Conservation (phyloP, 2,329 filamentous ascomycete species). For the Sporothrix schenckii region DNA sequence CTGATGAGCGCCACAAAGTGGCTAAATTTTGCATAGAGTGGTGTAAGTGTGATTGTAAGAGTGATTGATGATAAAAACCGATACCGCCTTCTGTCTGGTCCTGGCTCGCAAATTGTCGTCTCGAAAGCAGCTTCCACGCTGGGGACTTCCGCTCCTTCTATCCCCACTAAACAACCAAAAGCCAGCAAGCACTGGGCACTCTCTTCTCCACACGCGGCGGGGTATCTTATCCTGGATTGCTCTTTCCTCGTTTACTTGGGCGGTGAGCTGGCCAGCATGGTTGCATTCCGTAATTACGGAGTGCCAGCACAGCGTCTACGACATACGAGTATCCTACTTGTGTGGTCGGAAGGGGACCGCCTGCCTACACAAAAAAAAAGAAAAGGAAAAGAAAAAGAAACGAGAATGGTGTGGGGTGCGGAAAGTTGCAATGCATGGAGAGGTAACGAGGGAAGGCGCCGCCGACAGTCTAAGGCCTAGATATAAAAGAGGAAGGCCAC, state of each 20-base stretch:
- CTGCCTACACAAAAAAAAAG: not conserved
- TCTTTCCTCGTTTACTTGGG: conserved; percentile 8
- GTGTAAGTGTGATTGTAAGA: too few species aligned
- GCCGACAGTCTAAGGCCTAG: not conserved
- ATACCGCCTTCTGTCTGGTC: not conserved
- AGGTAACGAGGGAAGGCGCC: conserved; percentile 1
- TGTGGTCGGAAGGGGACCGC: not conserved
- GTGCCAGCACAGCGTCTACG: conserved; percentile 6
- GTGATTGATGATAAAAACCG: conserved; percentile 1
- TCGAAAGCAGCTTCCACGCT: not conserved
- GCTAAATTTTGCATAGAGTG: not conserved
- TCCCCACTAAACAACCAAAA: not conserved
- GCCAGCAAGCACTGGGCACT: not conserved
- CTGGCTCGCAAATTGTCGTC: conserved; percentile 1
- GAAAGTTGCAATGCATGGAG: conserved; percentile 15
- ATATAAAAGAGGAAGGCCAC: not conserved
- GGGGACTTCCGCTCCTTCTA: not conserved
- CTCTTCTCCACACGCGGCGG: conserved; percentile 11
- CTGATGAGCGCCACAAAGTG: not conserved
- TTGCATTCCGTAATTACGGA: conserved; percentile 18
- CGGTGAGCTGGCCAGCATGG: conserved; percentile 22
- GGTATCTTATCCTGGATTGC: not conserved
- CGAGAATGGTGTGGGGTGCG: not conserved
- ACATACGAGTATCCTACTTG: not conserved
- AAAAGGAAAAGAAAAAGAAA: not conserved